These are phyloP conservation scores for Yarrowia sp. DNA, from an alignment of 805 yeast genomes.

Conservation along the genomic window DNA sequence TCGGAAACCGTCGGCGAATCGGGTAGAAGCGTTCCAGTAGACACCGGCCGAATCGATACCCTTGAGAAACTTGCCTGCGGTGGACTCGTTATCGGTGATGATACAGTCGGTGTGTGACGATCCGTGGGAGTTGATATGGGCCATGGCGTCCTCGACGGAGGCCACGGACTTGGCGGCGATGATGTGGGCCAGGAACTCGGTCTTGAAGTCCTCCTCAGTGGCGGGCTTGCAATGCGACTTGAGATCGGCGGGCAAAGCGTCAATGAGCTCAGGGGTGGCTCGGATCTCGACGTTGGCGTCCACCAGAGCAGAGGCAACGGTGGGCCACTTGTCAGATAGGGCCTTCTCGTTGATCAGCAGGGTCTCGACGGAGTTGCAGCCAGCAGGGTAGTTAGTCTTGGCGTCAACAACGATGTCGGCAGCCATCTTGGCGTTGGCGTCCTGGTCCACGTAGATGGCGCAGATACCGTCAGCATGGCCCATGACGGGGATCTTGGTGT, in stretches of 20 bases:
- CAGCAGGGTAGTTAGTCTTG: constrained; percentile 97
- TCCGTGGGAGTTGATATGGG: constrained; percentile 87
- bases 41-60: constrained; percentile 96
- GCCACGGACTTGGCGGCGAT: constrained; percentile 73
- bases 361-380: constrained; percentile 97
- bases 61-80: constrained; percentile 78
- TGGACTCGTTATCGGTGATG: constrained; percentile 72
- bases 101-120: constrained; percentile 97
- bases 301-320: constrained; percentile 54
- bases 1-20: constrained; percentile 98
- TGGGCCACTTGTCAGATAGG: constrained; percentile 48
- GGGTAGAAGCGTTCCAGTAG: constrained; percentile 95
- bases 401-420: constrained; percentile 78
- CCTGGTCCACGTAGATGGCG: constrained; percentile 79
- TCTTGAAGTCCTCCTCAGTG: constrained; percentile 72
- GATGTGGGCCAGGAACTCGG: constrained; percentile 84
- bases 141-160: constrained; percentile 73
- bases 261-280: constrained; percentile 54
- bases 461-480: constrained; percentile 99
- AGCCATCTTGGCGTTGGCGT: constrained; percentile 81
- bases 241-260: constrained; percentile 34
- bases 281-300: constrained; percentile 78
- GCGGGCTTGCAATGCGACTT: constrained; percentile 52
- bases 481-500: constrained; percentile 93
- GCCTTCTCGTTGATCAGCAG: constrained; percentile 64